phyloP scores from a whole-genome alignment of 2,329 filamentous ascomycete genomes.

The Magnaporthiopsis poae region DNA sequence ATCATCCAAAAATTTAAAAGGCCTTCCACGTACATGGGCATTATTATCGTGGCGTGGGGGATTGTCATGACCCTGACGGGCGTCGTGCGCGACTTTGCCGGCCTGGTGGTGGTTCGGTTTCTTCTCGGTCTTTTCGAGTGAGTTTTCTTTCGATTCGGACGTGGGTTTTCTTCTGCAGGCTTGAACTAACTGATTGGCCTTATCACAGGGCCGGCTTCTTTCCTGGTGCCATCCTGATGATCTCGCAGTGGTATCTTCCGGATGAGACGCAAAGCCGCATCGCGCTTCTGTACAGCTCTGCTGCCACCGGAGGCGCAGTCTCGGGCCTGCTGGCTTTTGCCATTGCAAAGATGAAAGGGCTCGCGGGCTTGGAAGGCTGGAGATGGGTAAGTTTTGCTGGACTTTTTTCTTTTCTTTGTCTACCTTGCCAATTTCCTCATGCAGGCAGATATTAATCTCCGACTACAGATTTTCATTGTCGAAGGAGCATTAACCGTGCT shows the following conservation, averaged over 20 bases:
- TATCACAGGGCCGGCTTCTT: slow-evolving; percentile 22
- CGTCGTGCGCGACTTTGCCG: slow-evolving; percentile 4
- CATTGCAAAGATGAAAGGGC: slow-evolving; percentile 9
- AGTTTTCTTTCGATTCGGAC: not conserved
- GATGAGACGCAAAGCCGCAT: slow-evolving; percentile 16
- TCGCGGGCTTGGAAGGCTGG: slow-evolving; percentile 13
- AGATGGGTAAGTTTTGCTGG: slow-evolving; percentile 28
- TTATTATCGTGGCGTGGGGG: slow-evolving; percentile 20
- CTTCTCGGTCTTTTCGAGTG: slow-evolving; percentile 5
- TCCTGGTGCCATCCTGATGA: slow-evolving; percentile 21
- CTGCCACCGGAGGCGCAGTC: slow-evolving; percentile 10
- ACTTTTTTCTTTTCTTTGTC: too few relatives aligned
- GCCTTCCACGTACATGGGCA: slow-evolving; percentile 1
- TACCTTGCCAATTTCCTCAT: slow-evolving; percentile 24
- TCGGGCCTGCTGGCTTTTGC: slow-evolving; percentile 10
- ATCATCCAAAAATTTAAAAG: slow-evolving; percentile 32
- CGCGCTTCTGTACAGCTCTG: slow-evolving; percentile 7
- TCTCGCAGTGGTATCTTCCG: slow-evolving; percentile 22
- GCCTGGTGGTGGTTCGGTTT: slow-evolving; percentile 1
- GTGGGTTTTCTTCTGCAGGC: not conserved
- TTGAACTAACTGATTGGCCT: slow-evolving; percentile 21
- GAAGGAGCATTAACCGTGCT: slow-evolving; percentile 35
- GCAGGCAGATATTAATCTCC: slow-evolving; percentile 27
- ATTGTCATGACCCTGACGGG: slow-evolving; percentile 30
- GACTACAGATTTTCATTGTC: slow-evolving; percentile 47